Evolutionary conservation across 768 basidiomycete species (phyloP).

Genomic region (Suillus clintonianus): DNA sequence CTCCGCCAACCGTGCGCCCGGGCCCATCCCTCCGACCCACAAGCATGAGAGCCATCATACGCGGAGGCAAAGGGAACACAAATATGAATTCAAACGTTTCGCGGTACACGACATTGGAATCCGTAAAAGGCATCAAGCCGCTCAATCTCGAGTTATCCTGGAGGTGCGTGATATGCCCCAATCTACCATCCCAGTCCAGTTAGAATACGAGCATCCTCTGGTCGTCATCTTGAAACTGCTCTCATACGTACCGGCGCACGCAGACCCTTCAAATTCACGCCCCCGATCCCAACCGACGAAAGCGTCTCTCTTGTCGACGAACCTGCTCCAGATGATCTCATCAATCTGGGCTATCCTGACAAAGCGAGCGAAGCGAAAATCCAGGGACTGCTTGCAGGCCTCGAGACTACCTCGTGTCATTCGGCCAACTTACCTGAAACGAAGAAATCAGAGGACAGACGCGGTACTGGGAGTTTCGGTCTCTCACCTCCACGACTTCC

Average conservation of each 20-base stretch:
- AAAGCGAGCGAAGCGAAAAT: neutral
- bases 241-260: neutral
- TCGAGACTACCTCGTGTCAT: neutral
- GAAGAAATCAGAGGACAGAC: slow-evolving; percentile 10
- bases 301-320: slow-evolving; percentile 24
- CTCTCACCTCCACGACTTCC: slow-evolving; percentile 19
- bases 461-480: slow-evolving; percentile 26
- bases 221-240: slow-evolving; percentile 1
- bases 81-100: slow-evolving; percentile 4
- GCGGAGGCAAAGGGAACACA: neutral
- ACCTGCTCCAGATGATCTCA: slow-evolving; percentile 12
- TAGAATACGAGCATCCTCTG: neutral
- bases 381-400: neutral
- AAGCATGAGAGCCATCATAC: slow-evolving; percentile 14
- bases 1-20: slow-evolving; percentile 51
- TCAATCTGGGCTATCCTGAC: slow-evolving; percentile 9
- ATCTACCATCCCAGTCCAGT: neutral
- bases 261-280: slow-evolving; percentile 52
- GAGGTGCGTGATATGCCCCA: slow-evolving; percentile 47
- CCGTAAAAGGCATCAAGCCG: slow-evolving; percentile 58
- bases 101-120: slow-evolving; percentile 39
- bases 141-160: slow-evolving; percentile 65
- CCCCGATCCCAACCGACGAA: slow-evolving; percentile 31
- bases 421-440: neutral
- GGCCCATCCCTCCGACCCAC: slow-evolving; percentile 35